A percentile compares a stretch with the other conserved stretches of the same genome.
phyloP scores from a whole-genome alignment of 345 rosid species.

The Citrus sp. region DNA sequence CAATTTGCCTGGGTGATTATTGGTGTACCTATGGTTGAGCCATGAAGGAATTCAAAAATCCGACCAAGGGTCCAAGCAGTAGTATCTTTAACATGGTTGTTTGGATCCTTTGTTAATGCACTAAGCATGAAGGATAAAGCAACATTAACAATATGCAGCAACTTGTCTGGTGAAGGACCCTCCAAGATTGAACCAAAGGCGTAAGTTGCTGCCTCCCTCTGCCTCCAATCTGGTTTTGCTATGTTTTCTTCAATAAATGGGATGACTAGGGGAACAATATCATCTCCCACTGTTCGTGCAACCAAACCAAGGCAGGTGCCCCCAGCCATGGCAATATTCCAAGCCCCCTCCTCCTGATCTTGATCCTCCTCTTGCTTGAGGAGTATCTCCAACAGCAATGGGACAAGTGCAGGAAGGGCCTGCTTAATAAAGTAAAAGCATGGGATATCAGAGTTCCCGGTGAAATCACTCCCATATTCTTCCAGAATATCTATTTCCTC shows the following conservation, averaged over 20 bases:
- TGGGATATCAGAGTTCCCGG: constrained; percentile 52
- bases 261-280: constrained; percentile 29
- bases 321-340: constrained; percentile 60
- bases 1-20: constrained; percentile 37
- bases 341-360: constrained; percentile 70
- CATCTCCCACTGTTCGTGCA: constrained; percentile 33
- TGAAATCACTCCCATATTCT: constrained; percentile 47
- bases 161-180: constrained; percentile 31
- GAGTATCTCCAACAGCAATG: constrained; percentile 55
- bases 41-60: constrained; percentile 43
- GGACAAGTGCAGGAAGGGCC: constrained; percentile 60
- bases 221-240: constrained; percentile 34
- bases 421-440: constrained; percentile 60
- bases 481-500: constrained; percentile 69
- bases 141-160: constrained; percentile 20
- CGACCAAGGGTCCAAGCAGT: constrained; percentile 48
- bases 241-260: constrained; percentile 37
- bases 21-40: constrained; percentile 35
- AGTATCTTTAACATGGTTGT: constrained; percentile 43
- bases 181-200: constrained; percentile 34
- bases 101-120: constrained; percentile 39
- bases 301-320: constrained; percentile 38
- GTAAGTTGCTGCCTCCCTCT: constrained; percentile 35
- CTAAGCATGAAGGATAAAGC: constrained; percentile 34
- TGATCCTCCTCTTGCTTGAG: constrained; percentile 74